Evolutionary conservation across 2,329 filamentous ascomycete genomes (phyloP), one percentile per base, ranked within the genome.

Genomic region (Paraphaeosphaeria minitans): DNA sequence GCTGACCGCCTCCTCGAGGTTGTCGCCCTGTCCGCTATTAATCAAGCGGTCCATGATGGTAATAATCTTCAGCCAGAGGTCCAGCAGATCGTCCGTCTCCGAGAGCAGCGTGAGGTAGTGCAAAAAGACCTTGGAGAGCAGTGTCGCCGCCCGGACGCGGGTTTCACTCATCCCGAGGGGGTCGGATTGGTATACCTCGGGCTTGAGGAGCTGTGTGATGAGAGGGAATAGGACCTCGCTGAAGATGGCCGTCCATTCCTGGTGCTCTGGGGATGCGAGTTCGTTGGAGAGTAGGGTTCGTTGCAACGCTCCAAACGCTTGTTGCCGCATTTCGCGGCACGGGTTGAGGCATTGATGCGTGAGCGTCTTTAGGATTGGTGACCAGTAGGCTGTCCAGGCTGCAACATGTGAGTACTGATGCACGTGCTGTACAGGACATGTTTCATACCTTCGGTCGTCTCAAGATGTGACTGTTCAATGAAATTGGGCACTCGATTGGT

Each of bases 381-480:
- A 89, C 95, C 95, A 99, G 76, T 99, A 99, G 9, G 95, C 92
- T 52, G 92, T 93, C 95, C 95, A 99, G 14, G 95, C 95, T 91
- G 47, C 35, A 6, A 19, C 21, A 31, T 13, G 56, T 71, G 21
- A 71, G 62, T 41, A n/a, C 42, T 10, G 6, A 12, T 43, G 21
- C 50, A 14, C 2, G 2, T 39, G 21, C 22, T 31, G 3, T 19
- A 13, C 0, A 12, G n/a, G 16, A 13, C 46, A 2, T 10, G n/a
- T 55, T 46, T 4, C 81, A 61, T 78, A 91, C 90, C 90, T 83
- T 97, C 91, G 59, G 84, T 91, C 59, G 86, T 89, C 73, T 97
- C 95, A 2, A 98, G 86, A 69, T 97, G 94, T 22, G 93, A 97
- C 73, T 97, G 92, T 72, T 92, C 86, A 81, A 99, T 97, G 37